Base-by-base conservation (phyloP, 169 alveolate genomes). In the Eimeria acervulina region DNA sequence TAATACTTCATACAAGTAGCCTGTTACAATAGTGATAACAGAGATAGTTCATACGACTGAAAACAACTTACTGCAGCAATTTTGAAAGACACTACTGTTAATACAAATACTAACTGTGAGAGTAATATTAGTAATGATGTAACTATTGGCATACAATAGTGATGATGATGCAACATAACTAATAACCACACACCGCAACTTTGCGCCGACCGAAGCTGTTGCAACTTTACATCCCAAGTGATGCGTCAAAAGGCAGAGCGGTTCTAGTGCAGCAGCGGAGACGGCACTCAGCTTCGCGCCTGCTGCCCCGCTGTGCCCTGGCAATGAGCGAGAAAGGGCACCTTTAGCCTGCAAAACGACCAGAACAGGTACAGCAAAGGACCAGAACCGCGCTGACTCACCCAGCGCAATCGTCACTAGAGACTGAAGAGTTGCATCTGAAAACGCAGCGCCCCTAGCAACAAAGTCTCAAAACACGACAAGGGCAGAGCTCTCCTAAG, bases 151-250 rank as follows among this genome's bases (percentile, higher is more conserved):
- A 68, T 12, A n/a, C 26, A 7, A 44, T 68, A 10, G 2, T 12
- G 78, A 68, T 31, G 78, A 7, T 7, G 19, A 59, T 10, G 5
- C 74, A 26, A 15, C 33, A 63, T 31, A 68, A 0, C 5, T 31
- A 68, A 61, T 23, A 7, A 42, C 0, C 59, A 59, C 93, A 15
- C 44, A 85, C 93, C 93, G 78, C n/a, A 85, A 23, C 36, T 55
- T 85, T 52, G 93, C 76, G 80, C 93, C n/a, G 52, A 81, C 55
- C n/a, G 93, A 85, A 19, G 55, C 61, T n/a, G 52, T 61, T 21
- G 59, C 31, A 26, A 36, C 63, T 7, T 52, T 85, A 55, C 61
- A 70, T 38, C 55, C 8, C 80, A 85, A 38, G 55, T 85, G 80
- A 21, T 61, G 76, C 80, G 80, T 70, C 55, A 85, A 36, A 42